Conservation (phyloP, 148 eudicot species). For the Simmondsia chinensis region DNA sequence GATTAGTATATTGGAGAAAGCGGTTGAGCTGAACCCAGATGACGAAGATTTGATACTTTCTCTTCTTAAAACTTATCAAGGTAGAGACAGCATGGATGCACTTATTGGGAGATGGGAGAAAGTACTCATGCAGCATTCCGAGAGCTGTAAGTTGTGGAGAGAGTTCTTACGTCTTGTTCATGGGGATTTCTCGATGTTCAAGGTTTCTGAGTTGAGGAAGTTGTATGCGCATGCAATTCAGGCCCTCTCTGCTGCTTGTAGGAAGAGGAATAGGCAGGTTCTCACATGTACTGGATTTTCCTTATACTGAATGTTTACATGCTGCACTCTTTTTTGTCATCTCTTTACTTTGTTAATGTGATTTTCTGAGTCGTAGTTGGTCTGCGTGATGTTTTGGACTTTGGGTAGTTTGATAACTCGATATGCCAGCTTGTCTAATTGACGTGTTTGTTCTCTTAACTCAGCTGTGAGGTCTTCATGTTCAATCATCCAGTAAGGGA, state of each 20-base stretch:
- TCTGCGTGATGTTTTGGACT: no score
- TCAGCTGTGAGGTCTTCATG: no score
- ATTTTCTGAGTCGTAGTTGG: no score
- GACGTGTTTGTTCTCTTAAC: no score
- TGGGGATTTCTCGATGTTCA: constrained; percentile 79
- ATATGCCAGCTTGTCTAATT: no score
- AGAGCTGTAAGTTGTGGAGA: constrained; percentile 76
- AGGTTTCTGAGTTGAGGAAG: constrained; percentile 80
- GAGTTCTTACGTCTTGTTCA: constrained; percentile 67
- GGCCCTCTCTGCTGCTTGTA: constrained; percentile 76
- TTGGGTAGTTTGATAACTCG: no score
- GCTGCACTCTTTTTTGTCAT: no score
- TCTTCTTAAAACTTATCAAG: constrained; percentile 73
- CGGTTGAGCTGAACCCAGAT: constrained; percentile 73
- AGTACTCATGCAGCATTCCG: constrained; percentile 59
- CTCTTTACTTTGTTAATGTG: no score
- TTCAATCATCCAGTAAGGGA: no score
- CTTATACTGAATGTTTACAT: constrained; percentile 3
- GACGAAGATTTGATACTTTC: constrained; percentile 67
- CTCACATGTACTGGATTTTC: constrained; percentile 24
- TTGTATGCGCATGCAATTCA: constrained; percentile 70
- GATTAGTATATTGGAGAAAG: constrained; percentile 95
- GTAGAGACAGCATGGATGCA: constrained; percentile 58
- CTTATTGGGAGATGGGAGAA: constrained; percentile 89
- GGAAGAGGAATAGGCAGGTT: constrained; percentile 93